Evolutionary conservation across 1,284 basidiomycete species (phyloP).

Genomic region (Filobasidium uniguttulatum): DNA sequence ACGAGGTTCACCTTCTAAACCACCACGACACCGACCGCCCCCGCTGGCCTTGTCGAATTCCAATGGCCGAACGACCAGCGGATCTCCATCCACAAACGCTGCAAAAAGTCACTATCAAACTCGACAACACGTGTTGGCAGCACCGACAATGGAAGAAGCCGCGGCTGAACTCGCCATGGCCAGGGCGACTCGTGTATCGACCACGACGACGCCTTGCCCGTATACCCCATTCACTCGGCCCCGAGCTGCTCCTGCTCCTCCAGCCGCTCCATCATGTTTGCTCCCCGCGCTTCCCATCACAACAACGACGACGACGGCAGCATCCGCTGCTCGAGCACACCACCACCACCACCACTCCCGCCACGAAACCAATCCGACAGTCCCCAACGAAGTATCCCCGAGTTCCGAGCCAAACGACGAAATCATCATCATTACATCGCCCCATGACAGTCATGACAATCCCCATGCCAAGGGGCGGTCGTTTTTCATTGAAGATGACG

Average conservation of each 20-base stretch:
- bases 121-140: no score
- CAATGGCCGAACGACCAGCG: not conserved
- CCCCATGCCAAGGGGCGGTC: not conserved
- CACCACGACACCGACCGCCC: not conserved
- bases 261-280: no score
- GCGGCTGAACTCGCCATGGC: no score
- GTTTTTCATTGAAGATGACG: slow-evolving; percentile 2
- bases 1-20: not conserved
- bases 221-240: slow-evolving; percentile 7
- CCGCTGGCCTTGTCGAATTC: not conserved
- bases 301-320: no score
- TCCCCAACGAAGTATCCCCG: not conserved
- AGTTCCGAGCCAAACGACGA: not conserved
- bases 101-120: no score
- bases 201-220: not conserved
- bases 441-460: not conserved
- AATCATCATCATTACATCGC: not conserved
- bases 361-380: not conserved
- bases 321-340: no score
- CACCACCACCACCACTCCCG: no score
- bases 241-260: slow-evolving; percentile 9
- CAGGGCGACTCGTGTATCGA: no score
- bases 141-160: no score
- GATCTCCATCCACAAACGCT: no score
- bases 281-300: no score